phyloP scores from a whole-genome alignment of 2,329 filamentous ascomycete species.

The Endocalyx cinctus region DNA sequence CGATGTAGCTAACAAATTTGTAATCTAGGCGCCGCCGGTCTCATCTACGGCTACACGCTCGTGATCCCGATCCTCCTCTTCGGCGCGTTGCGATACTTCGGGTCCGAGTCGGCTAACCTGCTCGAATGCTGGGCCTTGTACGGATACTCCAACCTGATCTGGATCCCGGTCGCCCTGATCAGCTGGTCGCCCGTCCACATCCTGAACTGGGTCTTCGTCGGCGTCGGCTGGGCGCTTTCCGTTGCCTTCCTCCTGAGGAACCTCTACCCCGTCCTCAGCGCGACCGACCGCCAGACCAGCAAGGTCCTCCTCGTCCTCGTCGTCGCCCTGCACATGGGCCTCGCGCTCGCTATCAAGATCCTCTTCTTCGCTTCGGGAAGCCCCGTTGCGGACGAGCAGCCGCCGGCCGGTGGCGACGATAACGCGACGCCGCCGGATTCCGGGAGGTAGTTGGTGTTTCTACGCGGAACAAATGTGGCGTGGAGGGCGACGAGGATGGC shows the following conservation, averaged over 20 bases:
- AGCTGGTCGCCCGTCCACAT: slow-evolving; percentile 82
- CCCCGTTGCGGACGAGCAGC: slow-evolving; percentile 38
- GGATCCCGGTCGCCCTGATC: slow-evolving; percentile 90
- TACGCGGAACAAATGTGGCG: too few species aligned
- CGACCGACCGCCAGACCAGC: slow-evolving; percentile 87
- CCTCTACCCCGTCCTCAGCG: slow-evolving; percentile 84
- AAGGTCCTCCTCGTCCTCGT: slow-evolving; percentile 83
- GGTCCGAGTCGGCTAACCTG: slow-evolving; percentile 85
- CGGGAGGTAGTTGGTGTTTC: slow-evolving; percentile 10
- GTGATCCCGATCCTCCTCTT: slow-evolving; percentile 82
- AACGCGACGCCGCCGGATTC: slow-evolving; percentile 12
- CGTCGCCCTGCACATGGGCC: slow-evolving; percentile 78
- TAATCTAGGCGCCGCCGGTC: slow-evolving; percentile 75
- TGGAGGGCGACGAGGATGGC: too few species aligned
- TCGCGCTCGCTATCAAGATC: slow-evolving; percentile 92
- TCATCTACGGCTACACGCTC: slow-evolving; percentile 93
- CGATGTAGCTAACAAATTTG: too few species aligned
- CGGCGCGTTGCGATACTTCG: slow-evolving; percentile 89
- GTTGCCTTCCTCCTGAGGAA: slow-evolving; percentile 81
- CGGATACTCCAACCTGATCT: slow-evolving; percentile 94
- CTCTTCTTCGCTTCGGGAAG: slow-evolving; percentile 88
- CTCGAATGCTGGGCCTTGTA: slow-evolving; percentile 95
- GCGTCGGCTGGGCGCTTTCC: slow-evolving; percentile 76
- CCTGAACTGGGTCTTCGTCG: slow-evolving; percentile 92
- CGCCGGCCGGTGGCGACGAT: slow-evolving; percentile 10